These are phyloP conservation scores for Ceratobasidium sp. DNA, from an alignment of 1,284 basidiomycete genomes.

Conservation along the genomic window DNA sequence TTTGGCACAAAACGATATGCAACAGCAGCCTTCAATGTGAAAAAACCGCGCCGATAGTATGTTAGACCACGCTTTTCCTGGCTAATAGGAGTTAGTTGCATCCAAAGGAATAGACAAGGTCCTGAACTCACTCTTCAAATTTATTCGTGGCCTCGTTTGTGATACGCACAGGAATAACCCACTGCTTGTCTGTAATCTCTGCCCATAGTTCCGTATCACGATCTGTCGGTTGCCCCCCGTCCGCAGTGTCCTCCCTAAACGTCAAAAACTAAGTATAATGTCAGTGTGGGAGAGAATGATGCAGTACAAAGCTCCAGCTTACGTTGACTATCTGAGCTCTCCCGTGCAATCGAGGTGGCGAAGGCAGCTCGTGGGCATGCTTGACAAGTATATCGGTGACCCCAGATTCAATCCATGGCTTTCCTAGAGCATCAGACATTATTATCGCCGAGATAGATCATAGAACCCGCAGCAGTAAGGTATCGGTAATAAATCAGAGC, in stretches of 20 bases:
- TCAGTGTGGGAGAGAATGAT: too few relatives aligned
- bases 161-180: conserved; percentile 34
- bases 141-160: conserved; percentile 36
- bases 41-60: conserved; percentile 43
- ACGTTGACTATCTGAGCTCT: conserved; percentile 35
- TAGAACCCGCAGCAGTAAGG: conserved; percentile 1
- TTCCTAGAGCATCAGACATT: conserved; percentile 44
- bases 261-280: conserved; percentile 23
- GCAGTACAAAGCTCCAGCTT: not conserved
- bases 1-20: conserved; percentile 25
- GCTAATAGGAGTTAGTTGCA: not conserved
- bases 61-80: conserved; percentile 23
- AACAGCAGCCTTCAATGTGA: conserved; percentile 35
- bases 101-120: not conserved
- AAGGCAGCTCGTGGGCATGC: conserved; percentile 40
- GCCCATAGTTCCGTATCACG: conserved; percentile 40
- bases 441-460: not conserved
- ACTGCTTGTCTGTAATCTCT: conserved; percentile 36
- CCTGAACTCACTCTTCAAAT: conserved; percentile 35
- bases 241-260: conserved; percentile 36
- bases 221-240: conserved; percentile 22
- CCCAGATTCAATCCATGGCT: conserved; percentile 39
- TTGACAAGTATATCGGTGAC: conserved; percentile 28
- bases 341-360: conserved; percentile 14
- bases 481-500: not conserved